Evolutionary conservation across 1,139 yeast genomes (phyloP), one percentile per base, ranked within the genome.

Genomic region (Torulaspora pretoriensis): DNA sequence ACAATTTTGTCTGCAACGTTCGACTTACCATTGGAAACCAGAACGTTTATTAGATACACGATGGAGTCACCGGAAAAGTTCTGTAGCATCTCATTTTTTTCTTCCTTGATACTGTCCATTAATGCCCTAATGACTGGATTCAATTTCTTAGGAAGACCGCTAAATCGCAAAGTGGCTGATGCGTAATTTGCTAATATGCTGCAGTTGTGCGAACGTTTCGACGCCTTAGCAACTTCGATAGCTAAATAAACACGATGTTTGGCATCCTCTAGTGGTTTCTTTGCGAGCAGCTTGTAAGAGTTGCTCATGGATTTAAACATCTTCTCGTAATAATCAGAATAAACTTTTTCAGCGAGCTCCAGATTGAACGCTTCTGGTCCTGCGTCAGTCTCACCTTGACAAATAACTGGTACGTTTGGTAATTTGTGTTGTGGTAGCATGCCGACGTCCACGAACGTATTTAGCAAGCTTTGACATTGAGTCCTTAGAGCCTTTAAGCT

Each of bases 361-460:
- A 92, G 65, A 8, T 88, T 78, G 66, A 94, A 94, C 0, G 97
- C 97, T 55, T 83, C 90, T 0, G 96, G 90, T 1, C 97, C 97
- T 3, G 97, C 96, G 51, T 87, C 96, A 1, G 81, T 73, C 61
- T 92, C 98, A 28, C 98, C 98, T 64, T 88, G 94, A 3, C 90
- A 96, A 13, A 90, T 81, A 4, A 88, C 81, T 0, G 98, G 95
- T 27, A 94, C 67, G 47, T 80, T 85, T 0, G 97, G 97, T 10
- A 89, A 67, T 62, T 85, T 87, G 32, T 78, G 74, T n/a, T 81
- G 78, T 2, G 94, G 72, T 13, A 89, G 66, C 64, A 83, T 83
- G 5, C 94, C 96, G 25, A 75, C 75, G 39, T 83, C 89, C 27
- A 81, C 76, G 64, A 90, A 88, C 1, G 85, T 81, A 48, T 82